A percentile compares a stretch with the other conserved stretches of the same genome.
Conservation (phyloP, 306 rosid species). For the Prunus salicina region DNA sequence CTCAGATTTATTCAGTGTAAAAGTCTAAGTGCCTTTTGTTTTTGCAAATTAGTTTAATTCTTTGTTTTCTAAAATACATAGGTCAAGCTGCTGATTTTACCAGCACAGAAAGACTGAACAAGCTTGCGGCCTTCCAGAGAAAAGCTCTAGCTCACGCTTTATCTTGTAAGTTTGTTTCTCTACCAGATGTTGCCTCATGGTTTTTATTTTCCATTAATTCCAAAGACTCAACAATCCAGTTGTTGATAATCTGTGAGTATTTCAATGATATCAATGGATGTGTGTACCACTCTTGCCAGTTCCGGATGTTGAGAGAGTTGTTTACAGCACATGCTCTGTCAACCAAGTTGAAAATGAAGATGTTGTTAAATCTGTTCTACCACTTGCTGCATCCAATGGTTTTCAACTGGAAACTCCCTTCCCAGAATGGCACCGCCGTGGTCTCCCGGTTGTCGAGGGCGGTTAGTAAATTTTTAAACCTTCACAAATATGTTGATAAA, state of each 20-base stretch:
- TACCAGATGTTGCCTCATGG: not conserved
- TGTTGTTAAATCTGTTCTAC: slow-evolving; percentile 59
- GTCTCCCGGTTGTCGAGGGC: slow-evolving; percentile 63
- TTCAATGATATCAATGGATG: not conserved
- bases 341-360: slow-evolving; percentile 82
- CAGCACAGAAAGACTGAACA: slow-evolving; percentile 66
- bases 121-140: slow-evolving; percentile 82
- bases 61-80: slow-evolving; percentile 9
- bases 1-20: not conserved
- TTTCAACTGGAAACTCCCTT: slow-evolving; percentile 54
- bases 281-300: slow-evolving; percentile 39
- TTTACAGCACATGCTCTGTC: slow-evolving; percentile 83
- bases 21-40: not conserved
- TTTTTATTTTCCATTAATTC: not conserved
- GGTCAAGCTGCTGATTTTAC: slow-evolving; percentile 26
- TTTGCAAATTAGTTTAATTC: not conserved
- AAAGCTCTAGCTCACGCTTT: slow-evolving; percentile 83
- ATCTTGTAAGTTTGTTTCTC: slow-evolving; percentile 45
- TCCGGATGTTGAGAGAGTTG: slow-evolving; percentile 71
- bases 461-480: slow-evolving; percentile 34
- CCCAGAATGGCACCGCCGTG: slow-evolving; percentile 65
- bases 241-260: not conserved
- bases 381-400: slow-evolving; percentile 65
- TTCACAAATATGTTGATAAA: not conserved
- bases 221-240: not conserved